phyloP scores from a whole-genome alignment of 106 monocot genomes.

The Cymbidium sinense region DNA sequence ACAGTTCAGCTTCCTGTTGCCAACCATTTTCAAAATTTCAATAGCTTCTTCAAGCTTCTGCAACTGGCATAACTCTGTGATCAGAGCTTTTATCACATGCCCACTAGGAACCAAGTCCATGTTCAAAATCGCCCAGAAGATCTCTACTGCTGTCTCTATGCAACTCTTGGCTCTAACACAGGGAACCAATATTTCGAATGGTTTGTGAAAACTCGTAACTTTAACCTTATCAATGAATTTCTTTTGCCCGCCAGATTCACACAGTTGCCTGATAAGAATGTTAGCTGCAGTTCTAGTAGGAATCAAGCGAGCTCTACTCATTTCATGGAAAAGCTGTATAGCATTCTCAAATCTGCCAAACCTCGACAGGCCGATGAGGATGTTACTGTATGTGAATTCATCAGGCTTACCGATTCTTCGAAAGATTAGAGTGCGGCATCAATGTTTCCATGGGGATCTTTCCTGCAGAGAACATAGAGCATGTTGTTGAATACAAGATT shows the following conservation, averaged over 20 bases:
- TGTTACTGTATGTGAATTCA: constrained; percentile 24
- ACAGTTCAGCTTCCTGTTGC: constrained; percentile 14
- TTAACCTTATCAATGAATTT: constrained; percentile 21
- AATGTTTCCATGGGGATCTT: constrained; percentile 7
- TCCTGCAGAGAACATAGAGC: constrained; percentile 34
- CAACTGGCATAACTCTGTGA: constrained; percentile 19
- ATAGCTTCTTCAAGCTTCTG: constrained; percentile 33
- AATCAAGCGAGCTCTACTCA: constrained; percentile 16
- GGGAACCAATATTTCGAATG: constrained; percentile 38
- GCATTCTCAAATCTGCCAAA: constrained; percentile 29
- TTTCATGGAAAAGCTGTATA: constrained; percentile 22
- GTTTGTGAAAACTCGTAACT: constrained; percentile 19
- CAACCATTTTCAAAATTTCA: constrained; percentile 16
- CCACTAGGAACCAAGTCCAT: constrained; percentile 32
- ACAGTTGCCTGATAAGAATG: constrained; percentile 21
- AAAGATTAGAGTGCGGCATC: constrained; percentile 27
- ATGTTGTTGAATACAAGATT: constrained; percentile 36
- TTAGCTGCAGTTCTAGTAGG: constrained; percentile 34
- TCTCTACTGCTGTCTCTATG: constrained; percentile 13
- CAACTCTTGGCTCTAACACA: constrained; percentile 7
- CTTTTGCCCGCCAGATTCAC: not conserved
- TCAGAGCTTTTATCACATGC: constrained; percentile 19
- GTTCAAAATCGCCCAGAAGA: constrained; percentile 20
- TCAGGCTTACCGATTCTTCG: constrained; percentile 22
- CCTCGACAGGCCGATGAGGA: constrained; percentile 27